Evolutionary conservation across 1,284 basidiomycete species (phyloP).

Genomic region (Ustilago crameri): DNA sequence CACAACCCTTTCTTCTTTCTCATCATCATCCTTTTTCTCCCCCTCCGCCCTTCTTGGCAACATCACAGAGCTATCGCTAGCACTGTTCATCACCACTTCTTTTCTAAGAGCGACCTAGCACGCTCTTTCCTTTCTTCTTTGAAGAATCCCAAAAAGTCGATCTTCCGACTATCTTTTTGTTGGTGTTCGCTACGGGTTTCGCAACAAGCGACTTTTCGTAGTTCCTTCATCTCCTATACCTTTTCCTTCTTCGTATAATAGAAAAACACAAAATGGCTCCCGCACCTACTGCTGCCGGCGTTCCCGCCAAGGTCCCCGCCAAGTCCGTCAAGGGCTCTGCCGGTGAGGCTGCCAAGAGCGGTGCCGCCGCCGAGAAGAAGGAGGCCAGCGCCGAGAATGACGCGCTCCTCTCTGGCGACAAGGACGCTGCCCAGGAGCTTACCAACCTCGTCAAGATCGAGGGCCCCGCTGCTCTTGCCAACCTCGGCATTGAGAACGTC

Average conservation of each 20-base stretch:
- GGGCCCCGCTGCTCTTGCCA: slow-evolving; percentile 82
- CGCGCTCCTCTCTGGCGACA: slow-evolving; percentile 67
- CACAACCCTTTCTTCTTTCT: not conserved
- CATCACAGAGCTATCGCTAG: slow-evolving; percentile 44
- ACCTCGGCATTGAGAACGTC: slow-evolving; percentile 82
- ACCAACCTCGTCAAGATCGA: slow-evolving; percentile 73
- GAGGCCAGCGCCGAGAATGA: slow-evolving; percentile 69
- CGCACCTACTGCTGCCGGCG: slow-evolving; percentile 57
- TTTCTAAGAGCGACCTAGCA: slow-evolving; percentile 15
- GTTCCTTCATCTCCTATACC: slow-evolving; percentile 7
- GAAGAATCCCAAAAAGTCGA: slow-evolving; percentile 37
- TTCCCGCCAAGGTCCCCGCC: slow-evolving; percentile 63
- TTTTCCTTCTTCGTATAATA: slow-evolving; percentile 1
- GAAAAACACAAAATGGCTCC: slow-evolving; percentile 48
- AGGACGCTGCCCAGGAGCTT: slow-evolving; percentile 70
- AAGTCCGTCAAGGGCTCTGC: slow-evolving; percentile 64
- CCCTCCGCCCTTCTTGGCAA: slow-evolving; percentile 32
- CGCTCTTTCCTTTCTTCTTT: slow-evolving; percentile 32
- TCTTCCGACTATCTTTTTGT: slow-evolving; percentile 24
- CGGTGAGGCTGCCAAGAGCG: slow-evolving; percentile 66
- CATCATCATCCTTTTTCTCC: slow-evolving; percentile 33
- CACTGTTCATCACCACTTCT: slow-evolving; percentile 28
- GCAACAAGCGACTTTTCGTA: slow-evolving; percentile 25
- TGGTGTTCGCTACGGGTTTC: slow-evolving; percentile 23
- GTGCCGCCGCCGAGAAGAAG: slow-evolving; percentile 65